phyloP scores from a whole-genome alignment of 148 eudicot genomes.

The Cornus suecica region DNA sequence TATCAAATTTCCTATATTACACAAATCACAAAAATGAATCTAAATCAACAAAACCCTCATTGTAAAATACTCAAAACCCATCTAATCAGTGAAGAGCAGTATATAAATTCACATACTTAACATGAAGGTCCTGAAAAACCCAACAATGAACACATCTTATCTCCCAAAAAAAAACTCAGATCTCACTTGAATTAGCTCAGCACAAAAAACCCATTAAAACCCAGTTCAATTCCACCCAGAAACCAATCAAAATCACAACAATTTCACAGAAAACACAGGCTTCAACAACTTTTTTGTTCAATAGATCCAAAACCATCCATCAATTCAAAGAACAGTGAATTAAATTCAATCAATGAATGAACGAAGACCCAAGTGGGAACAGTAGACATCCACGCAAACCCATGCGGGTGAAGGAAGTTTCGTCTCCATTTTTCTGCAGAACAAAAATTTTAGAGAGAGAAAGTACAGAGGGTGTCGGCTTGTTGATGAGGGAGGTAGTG shows the following conservation, averaged over 20 bases:
- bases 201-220: not conserved
- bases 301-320: constrained; percentile 6
- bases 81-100: not conserved
- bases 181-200: constrained; percentile 11
- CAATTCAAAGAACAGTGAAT: not conserved
- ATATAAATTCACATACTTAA: not conserved
- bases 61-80: not conserved
- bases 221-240: constrained; percentile 2
- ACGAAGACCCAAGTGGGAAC: not conserved
- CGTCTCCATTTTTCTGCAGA: constrained; percentile 6
- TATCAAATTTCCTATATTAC: not conserved
- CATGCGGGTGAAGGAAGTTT: constrained; percentile 13
- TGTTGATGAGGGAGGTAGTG: not conserved
- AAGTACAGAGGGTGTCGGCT: not conserved
- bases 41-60: not conserved
- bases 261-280: not conserved
- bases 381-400: not conserved
- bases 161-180: not conserved
- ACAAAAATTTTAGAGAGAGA: not conserved
- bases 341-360: not conserved
- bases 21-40: not conserved
- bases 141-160: not conserved
- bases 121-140: not conserved
- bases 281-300: not conserved
- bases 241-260: not conserved